Base-by-base conservation (phyloP, 2,329 filamentous ascomycete genomes). In the Mollisia scopiformis region DNA sequence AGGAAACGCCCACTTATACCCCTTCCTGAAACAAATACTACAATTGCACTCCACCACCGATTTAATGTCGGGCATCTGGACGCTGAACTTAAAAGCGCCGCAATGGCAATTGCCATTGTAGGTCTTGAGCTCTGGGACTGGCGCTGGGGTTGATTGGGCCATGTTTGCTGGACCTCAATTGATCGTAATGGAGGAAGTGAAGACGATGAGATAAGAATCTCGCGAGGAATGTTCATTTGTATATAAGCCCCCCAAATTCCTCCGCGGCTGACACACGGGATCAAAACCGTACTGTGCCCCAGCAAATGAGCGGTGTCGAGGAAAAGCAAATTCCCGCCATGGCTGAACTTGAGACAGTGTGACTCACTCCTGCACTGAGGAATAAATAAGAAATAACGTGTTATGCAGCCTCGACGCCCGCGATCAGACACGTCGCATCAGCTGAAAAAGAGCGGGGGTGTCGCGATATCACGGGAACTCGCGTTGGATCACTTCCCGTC, bases 21-120 rank as follows among this genome's bases (percentile, higher is more conserved):
- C 79, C 69, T 82, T 82, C 66, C 78, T 82, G 67, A 65, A 68
- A 71, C 88, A 89, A 65, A 89, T 84, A 75, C 86, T 89, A 76
- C 89, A 91, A 73, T 88, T 87, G 75, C 89, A 89, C 69, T 84
- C 79, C 4, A 74, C 71, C 6, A 79, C 80, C 4, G 78, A 73
- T 68, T 83, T 84, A 62, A 90, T 79, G 70, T 89, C 84, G 23
- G 86, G 84, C 13, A 86, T 49, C 2, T 75, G 71, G 57, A 78
- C 68, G 68, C 82, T 81, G 69, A 80, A 87, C 63, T 84, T 75
- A 65, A 82, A 84, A 39, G 78, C 76, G 6, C 76, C 79, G 71
- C 84, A 87, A 71, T 86, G 83, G 76, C 84, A 87, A 72, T 82
- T 85, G 71, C 82, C 84, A 23, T 83, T 76, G 72, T 86, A 72